phyloP scores from a whole-genome alignment of 352 stramenopile genomes.

The Phytophthora tentaculata region DNA sequence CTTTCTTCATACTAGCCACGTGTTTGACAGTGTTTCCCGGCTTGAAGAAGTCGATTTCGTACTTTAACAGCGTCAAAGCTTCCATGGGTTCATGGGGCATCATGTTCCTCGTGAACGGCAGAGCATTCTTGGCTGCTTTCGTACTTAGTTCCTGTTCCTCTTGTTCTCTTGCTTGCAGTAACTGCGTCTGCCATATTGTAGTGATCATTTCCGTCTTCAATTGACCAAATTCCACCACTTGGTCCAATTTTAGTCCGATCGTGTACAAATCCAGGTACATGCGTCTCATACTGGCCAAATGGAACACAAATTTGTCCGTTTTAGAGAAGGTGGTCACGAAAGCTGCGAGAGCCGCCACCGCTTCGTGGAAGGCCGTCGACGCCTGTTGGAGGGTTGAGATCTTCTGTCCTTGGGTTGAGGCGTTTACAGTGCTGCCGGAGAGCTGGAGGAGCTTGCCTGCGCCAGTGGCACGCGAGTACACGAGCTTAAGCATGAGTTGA shows the following conservation, averaged over 20 bases:
- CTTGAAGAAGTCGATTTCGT: slow-evolving; percentile 42
- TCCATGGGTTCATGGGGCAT: slow-evolving; percentile 42
- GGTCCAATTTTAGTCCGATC: slow-evolving; percentile 12
- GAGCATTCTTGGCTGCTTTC: slow-evolving; percentile 30
- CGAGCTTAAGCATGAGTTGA: slow-evolving; percentile 21
- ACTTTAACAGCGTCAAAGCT: slow-evolving; percentile 43
- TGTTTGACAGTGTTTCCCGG: slow-evolving; percentile 28
- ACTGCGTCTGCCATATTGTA: no score
- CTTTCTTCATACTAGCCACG: slow-evolving; percentile 40
- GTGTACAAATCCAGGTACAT: slow-evolving; percentile 25
- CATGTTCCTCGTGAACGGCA: slow-evolving; percentile 36
- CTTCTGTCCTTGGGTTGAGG: neutral
- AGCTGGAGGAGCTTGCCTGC: slow-evolving; percentile 1
- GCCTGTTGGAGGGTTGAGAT: no score
- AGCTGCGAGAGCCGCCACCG: slow-evolving; percentile 3
- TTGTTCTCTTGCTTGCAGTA: neutral
- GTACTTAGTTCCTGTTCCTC: slow-evolving; percentile 22
- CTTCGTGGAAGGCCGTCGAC: slow-evolving; percentile 8
- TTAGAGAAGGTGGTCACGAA: slow-evolving; percentile 20
- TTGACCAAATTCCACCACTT: no score
- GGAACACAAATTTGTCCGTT: slow-evolving; percentile 26
- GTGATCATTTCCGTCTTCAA: no score
- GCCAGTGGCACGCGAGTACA: slow-evolving; percentile 9
- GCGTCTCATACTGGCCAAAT: slow-evolving; percentile 29
- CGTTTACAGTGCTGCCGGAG: no score